Evolutionary conservation across 2,329 filamentous ascomycete genomes (phyloP).

Genomic region (Calonectria montana): DNA sequence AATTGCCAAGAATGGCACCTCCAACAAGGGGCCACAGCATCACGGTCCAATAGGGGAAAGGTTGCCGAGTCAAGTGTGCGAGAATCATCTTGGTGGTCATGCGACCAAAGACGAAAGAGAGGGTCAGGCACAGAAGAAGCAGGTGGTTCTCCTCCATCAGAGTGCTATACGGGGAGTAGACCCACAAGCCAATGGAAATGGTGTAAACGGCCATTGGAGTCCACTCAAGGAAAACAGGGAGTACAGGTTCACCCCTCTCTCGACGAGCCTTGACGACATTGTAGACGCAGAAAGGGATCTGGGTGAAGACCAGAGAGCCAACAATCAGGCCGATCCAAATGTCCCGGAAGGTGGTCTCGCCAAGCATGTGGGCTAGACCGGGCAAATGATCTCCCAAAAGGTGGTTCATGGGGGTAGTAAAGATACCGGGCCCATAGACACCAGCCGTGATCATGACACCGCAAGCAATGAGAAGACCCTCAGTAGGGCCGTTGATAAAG

Average conservation of each 20-base stretch:
- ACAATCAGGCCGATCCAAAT: slow-evolving; percentile 84
- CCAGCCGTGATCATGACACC: slow-evolving; percentile 88
- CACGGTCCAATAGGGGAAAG: slow-evolving; percentile 96
- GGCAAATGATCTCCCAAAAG: slow-evolving; percentile 69
- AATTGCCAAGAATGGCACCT: slow-evolving; percentile 84
- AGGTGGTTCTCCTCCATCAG: slow-evolving; percentile 87
- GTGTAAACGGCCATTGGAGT: slow-evolving; percentile 89
- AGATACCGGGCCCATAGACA: slow-evolving; percentile 88
- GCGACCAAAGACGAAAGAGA: slow-evolving; percentile 97
- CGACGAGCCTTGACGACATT: slow-evolving; percentile 86
- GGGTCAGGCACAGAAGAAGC: slow-evolving; percentile 89
- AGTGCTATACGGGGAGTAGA: slow-evolving; percentile 88
- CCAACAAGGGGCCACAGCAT: slow-evolving; percentile 89
- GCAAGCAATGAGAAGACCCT: slow-evolving; percentile 91
- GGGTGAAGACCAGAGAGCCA: slow-evolving; percentile 73
- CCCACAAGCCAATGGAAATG: slow-evolving; percentile 80
- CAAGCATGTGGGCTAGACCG: slow-evolving; percentile 69
- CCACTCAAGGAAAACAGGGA: slow-evolving; percentile 93
- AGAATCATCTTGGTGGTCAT: slow-evolving; percentile 99
- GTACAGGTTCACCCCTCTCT: slow-evolving; percentile 76
- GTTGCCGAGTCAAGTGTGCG: slow-evolving; percentile 90
- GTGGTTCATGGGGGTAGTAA: slow-evolving; percentile 79
- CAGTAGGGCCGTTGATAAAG: slow-evolving; percentile 96
- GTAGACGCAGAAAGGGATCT: slow-evolving; percentile 89
- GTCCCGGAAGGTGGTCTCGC: slow-evolving; percentile 82